phyloP scores from a whole-genome alignment of 192 early-diverging fungal species.

The Phlyctochytrium planicorne region DNA sequence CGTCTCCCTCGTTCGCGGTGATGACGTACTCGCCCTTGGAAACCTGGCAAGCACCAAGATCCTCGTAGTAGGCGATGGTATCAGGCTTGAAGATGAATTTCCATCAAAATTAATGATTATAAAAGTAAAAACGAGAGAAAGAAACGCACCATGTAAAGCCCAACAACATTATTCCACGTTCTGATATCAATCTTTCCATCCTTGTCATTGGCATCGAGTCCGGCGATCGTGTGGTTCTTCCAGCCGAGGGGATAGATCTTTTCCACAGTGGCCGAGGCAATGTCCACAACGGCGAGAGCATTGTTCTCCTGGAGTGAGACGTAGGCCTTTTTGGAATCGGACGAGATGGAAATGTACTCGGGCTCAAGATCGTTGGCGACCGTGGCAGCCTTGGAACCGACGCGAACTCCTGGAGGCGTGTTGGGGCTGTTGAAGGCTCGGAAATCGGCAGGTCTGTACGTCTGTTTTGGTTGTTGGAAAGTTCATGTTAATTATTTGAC shows the following conservation, averaged over 20 bases:
- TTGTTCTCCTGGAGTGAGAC: conserved; percentile 1
- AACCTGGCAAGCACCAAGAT: background rate
- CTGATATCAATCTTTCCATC: background rate
- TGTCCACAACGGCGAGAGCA: background rate
- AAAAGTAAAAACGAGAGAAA: no score
- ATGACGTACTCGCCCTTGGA: background rate
- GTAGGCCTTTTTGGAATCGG: background rate
- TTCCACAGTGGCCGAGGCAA: background rate
- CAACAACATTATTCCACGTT: background rate
- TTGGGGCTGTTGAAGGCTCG: background rate
- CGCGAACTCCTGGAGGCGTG: background rate
- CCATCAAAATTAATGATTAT: no score
- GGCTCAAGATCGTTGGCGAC: background rate
- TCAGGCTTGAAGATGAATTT: no score
- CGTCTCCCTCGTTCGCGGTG: background rate
- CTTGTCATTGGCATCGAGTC: background rate
- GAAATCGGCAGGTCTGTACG: background rate
- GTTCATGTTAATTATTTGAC: background rate
- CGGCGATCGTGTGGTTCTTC: background rate
- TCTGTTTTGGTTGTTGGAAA: conserved; percentile 1
- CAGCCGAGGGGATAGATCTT: conserved; percentile 1
- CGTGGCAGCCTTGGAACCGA: background rate
- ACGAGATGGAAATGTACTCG: background rate
- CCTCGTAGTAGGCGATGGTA: background rate
- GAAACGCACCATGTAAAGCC: background rate